Conservation (phyloP, 768 basidiomycete species). For the Strobilomyces echinocephalus region DNA sequence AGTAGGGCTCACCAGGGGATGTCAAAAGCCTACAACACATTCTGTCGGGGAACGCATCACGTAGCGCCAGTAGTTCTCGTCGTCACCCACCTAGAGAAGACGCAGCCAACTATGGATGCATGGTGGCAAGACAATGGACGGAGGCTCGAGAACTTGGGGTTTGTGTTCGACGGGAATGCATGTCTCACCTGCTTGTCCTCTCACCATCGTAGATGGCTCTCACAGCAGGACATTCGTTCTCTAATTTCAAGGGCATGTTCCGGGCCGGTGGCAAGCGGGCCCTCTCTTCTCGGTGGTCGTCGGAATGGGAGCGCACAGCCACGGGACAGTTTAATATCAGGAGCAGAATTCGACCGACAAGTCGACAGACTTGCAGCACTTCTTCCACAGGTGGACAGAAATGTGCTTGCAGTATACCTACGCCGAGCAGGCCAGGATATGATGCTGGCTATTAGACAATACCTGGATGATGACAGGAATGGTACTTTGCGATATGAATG, state of each 20-base stretch:
- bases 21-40: conserved; percentile 15
- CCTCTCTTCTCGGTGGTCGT: conserved; percentile 28
- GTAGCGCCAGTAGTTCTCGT: conserved; percentile 34
- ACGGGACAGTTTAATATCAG: conserved; percentile 6
- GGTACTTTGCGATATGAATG: conserved; percentile 47
- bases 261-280: conserved; percentile 26
- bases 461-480: conserved; percentile 79
- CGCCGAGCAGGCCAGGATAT: conserved; percentile 74
- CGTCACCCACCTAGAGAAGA: conserved; percentile 35
- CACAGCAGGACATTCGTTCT: conserved; percentile 13
- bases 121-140: conserved; percentile 31
- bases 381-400: conserved; percentile 67
- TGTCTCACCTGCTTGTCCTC: conserved; percentile 22
- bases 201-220: conserved; percentile 16
- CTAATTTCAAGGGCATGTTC: conserved; percentile 27
- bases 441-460: conserved; percentile 78
- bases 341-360: conserved; percentile 55
- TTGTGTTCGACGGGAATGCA: conserved; percentile 28
- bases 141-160: conserved; percentile 9
- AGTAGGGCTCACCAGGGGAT: conserved; percentile 14
- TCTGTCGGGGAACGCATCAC: conserved; percentile 31
- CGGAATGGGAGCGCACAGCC: conserved; percentile 5
- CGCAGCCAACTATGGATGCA: conserved; percentile 25
- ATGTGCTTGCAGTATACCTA: conserved; percentile 65
- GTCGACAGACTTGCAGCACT: conserved; percentile 68